Evolutionary conservation across 2,329 filamentous ascomycete species (phyloP), one percentile per base, ranked within the genome.

Genomic region (Curvularia hawaiiensis): DNA sequence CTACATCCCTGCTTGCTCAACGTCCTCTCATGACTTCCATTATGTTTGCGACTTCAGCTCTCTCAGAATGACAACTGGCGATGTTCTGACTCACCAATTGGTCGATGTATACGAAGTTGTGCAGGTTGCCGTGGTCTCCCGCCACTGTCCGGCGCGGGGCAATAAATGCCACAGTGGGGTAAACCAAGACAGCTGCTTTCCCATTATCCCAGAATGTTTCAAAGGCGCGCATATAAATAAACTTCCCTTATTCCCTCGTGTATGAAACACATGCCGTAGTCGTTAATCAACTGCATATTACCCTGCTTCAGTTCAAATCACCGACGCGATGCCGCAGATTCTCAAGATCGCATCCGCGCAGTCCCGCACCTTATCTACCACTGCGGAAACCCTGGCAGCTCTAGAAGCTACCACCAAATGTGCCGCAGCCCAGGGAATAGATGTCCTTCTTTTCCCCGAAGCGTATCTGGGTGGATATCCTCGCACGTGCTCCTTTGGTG

Each of bases 391-490:
- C 1, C 84, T 97, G 54, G 69, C 77, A 7, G 84, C 88, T 35
- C 84, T 97, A 50, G 82, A 87, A 68, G 65, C 75, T 11, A 86
- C 90, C 14, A 88, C 90, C 33, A 78, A 78, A 24, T 78, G 82
- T 35, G 92, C 92, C n/a, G 84, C 88, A 3, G 82, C 74, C 12
- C 75, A 79, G 41, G 80, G 79, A 47, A 80, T 86, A 16, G 80
- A 95, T 73, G 82, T 97, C 49, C 82, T 97, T 28, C 86, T 97
- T 51, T 93, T 97, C 60, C 94, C 94, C 0, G 93, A 98, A 79
- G 93, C 93, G 22, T 97, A 92, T 72, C 83, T 97, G 1, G 94
- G 94, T 46, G 94, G 93, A 1, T 97, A 97, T 73, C 94, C 94
- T 18, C 89, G 93, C 11, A 92, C 89, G 18, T 88, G 88, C 61